Base-by-base conservation (phyloP, 306 rosid species). In the Vicia villosa region DNA sequence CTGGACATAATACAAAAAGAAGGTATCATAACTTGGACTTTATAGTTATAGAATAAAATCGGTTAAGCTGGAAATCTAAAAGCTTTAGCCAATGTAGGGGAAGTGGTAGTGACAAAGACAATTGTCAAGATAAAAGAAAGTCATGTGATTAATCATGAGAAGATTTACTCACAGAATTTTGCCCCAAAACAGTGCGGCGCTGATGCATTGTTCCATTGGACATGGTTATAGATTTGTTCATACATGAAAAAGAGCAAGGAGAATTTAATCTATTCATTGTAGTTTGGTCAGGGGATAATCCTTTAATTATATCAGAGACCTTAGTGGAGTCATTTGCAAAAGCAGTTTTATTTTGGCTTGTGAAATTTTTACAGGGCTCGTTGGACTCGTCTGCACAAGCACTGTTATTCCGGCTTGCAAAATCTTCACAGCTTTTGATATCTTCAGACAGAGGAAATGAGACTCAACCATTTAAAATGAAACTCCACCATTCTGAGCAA, bases 401-500 rank as follows among this genome's bases (percentile, higher is more conserved):
- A 69, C 40, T 64, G 56, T 62, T 67, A 46, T 62, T 77, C 75
- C 56, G 73, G 64, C 74, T 62, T 9, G 12, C 63, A 14, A 60
- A 10, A 59, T 36, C 81, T 79, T 69, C 72, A 47, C 64, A 42
- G 60, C 51, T 79, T 46, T 74, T 82, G 49, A 78, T 47, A 70
- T 69, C 75, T 79, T 63, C 83, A 65, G 50, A 73, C 69, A 50
- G 77, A 73, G 77, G 60, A 52, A 30, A 42, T 61, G 79, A 42
- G 43, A 57, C n/a, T n/a, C n/a, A n/a, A n/a, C n/a, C n/a, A n/a
- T n/a, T n/a, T n/a, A n/a, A 52, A 30, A 42, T 61, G n/a, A n/a
- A n/a, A n/a, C n/a, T n/a, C n/a, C n/a, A n/a, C n/a, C n/a, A n/a
- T n/a, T n/a, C n/a, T n/a, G n/a, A n/a, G n/a, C n/a, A n/a, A n/a